Conservation (phyloP, 352 stramenopile genomes). For the Phytophthora capsici region DNA sequence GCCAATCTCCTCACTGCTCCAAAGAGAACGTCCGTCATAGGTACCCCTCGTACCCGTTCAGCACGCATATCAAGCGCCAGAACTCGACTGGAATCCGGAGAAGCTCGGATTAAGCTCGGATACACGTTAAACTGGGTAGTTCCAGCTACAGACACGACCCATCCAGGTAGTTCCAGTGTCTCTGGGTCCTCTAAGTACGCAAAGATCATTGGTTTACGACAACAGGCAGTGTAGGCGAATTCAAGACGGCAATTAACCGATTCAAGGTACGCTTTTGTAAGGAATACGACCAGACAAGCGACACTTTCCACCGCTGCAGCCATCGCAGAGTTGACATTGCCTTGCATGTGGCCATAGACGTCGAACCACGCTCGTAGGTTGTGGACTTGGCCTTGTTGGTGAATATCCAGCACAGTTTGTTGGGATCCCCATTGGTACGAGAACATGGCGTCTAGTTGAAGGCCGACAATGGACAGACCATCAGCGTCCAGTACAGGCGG, state of each 20-base stretch:
- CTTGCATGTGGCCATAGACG: constrained; percentile 71
- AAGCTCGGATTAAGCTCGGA: constrained; percentile 33
- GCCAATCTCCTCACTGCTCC: constrained; percentile 48
- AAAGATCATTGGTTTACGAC: constrained; percentile 55
- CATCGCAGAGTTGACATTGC: constrained; percentile 72
- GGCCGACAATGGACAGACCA: constrained; percentile 39
- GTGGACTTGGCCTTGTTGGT: constrained; percentile 49
- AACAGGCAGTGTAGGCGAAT: constrained; percentile 52
- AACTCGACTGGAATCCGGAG: constrained; percentile 13
- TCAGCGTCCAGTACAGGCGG: constrained; percentile 48
- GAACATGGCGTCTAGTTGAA: constrained; percentile 63
- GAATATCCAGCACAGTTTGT: constrained; percentile 42
- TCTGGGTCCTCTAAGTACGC: constrained; percentile 48
- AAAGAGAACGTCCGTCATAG: constrained; percentile 49
- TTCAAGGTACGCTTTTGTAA: constrained; percentile 51
- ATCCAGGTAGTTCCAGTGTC: constrained; percentile 37
- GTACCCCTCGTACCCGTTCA: constrained; percentile 33
- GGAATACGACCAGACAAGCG: constrained; percentile 61
- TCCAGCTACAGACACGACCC: constrained; percentile 45
- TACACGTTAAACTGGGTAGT: constrained; percentile 45
- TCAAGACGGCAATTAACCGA: constrained; percentile 70
- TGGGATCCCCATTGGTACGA: constrained; percentile 67
- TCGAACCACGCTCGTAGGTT: constrained; percentile 60
- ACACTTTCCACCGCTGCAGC: constrained; percentile 61
- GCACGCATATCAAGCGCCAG: constrained; percentile 43